Evolutionary conservation across 108 stramenopile genomes (phyloP).

Genomic region (Cyclotella kingstonii): DNA sequence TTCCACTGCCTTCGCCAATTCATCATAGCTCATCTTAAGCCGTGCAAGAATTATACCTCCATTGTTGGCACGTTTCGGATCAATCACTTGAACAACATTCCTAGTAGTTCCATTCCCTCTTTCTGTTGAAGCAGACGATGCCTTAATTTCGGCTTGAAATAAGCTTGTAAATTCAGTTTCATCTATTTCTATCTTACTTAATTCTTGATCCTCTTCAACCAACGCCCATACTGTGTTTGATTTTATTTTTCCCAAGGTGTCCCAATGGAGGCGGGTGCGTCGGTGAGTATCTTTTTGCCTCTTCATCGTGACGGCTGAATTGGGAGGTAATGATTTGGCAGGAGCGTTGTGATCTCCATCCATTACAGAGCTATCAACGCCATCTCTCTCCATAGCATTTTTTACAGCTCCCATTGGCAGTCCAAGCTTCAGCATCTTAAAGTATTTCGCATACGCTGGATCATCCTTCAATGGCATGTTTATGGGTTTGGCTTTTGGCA

Average conservation of each 20-base stretch:
- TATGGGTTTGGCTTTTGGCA: slow-evolving; percentile 15
- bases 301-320: slow-evolving; percentile 23
- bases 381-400: slow-evolving; percentile 85
- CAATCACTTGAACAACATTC: slow-evolving; percentile 78
- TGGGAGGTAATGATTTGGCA: slow-evolving; percentile 11
- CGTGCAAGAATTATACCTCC: slow-evolving; percentile 90
- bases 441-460: slow-evolving; percentile 80
- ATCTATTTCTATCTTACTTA: slow-evolving; percentile 78
- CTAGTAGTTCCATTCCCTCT: slow-evolving; percentile 15
- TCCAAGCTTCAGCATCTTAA: slow-evolving; percentile 92
- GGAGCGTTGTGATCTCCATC: slow-evolving; percentile 86
- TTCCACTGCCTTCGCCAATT: slow-evolving; percentile 82
- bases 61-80: slow-evolving; percentile 90
- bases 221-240: slow-evolving; percentile 85
- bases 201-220: slow-evolving; percentile 69
- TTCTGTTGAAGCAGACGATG: slow-evolving; percentile 21
- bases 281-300: slow-evolving; percentile 68
- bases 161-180: slow-evolving; percentile 78
- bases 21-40: slow-evolving; percentile 81
- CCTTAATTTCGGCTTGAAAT: slow-evolving; percentile 73
- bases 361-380: slow-evolving; percentile 70
- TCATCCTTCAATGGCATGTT: slow-evolving; percentile 79
- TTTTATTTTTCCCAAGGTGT: slow-evolving; percentile 67
- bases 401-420: slow-evolving; percentile 88
- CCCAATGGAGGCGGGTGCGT: slow-evolving; percentile 89